Evolutionary conservation across 768 basidiomycete genomes (phyloP).

Genomic region (Leccinum sublutescens): DNA sequence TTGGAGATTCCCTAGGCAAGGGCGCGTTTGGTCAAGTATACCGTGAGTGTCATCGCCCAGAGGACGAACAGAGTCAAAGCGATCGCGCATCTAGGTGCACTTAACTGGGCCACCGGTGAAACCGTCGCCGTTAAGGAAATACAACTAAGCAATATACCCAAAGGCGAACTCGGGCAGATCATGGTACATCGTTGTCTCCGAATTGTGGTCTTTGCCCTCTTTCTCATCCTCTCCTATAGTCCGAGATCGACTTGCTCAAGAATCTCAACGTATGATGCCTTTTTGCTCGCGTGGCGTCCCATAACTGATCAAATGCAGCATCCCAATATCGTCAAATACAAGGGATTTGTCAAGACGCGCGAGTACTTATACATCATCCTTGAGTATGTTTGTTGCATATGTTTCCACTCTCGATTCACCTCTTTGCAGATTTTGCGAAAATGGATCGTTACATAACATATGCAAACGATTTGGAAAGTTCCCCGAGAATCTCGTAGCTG

Average conservation of each 20-base stretch:
- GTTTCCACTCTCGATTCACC: constrained; percentile 8
- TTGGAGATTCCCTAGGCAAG: constrained; percentile 94
- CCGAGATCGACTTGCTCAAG: constrained; percentile 96
- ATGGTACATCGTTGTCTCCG: constrained; percentile 58
- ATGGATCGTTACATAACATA: constrained; percentile 93
- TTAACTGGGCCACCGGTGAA: constrained; percentile 97
- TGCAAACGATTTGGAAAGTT: constrained; percentile 98
- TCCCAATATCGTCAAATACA: constrained; percentile 98
- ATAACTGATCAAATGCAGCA: constrained; percentile 53
- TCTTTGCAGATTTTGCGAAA: constrained; percentile 82
- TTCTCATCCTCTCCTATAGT: constrained; percentile 44
- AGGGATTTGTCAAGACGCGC: constrained; percentile 93
- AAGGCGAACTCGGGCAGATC: constrained; percentile 91
- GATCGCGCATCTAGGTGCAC: constrained; percentile 63
- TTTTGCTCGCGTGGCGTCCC: not conserved
- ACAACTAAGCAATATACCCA: constrained; percentile 89
- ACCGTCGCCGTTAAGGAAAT: constrained; percentile 99
- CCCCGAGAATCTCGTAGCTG: constrained; percentile 93
- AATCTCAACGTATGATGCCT: constrained; percentile 78
- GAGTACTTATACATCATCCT: constrained; percentile 96
- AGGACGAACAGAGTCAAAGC: constrained; percentile 62
- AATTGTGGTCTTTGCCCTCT: not conserved
- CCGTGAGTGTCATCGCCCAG: constrained; percentile 51
- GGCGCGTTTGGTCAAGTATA: constrained; percentile 98
- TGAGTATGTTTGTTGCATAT: constrained; percentile 53